Base-by-base conservation (phyloP, 164 flowering plant species). In the Houttuynia cordata region DNA sequence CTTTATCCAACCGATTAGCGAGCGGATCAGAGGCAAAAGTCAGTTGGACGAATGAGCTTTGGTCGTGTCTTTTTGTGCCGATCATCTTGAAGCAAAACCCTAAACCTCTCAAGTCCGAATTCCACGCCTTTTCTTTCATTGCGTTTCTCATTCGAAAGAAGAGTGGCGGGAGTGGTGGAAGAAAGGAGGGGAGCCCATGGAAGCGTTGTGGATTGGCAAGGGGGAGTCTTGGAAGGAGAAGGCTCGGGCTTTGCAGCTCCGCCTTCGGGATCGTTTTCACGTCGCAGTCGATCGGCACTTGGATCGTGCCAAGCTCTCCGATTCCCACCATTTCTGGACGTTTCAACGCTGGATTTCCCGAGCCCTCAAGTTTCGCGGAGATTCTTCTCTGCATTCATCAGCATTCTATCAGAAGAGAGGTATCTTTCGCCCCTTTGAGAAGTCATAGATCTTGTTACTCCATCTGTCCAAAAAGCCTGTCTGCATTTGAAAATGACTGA, bases 371-470 rank as follows among this genome's bases (percentile, higher is more conserved):
- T 74, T 87, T 30, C 86, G 86, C 15, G 55, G 57, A 0, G 76
- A 70, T 10, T 75, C 93, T 8, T 69, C 82, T 54, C 80, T 81
- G 39, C 78, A 88, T 62, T 66, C 96, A 42, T 64, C 95, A 1
- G 63, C 62, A 37, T 86, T 87, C 70, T 84, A 83, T 64, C 92
- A 87, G 24, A 84, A 81, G 58, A 63, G 80, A 78, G 88, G 97
- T 85, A 20, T 20, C 18, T 67, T 14, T 52, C 18, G 0, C 20
- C 53, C 39, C 55, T 14, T 4, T 20, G 49, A 22, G n/a, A 19
- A 37, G 23, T 34, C 19, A 0, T 40, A 8, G 20, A 8, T 19
- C 14, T 7, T 25, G 21, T 50, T 8, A 22, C 8, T 34, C 19
- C 47, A 18, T 20, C 23, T 41, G 0, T 8, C 10, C 2, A 41